These are phyloP conservation scores for Cercospora brassicicola DNA, from an alignment of 2,329 filamentous ascomycete genomes.

Conservation along the genomic window DNA sequence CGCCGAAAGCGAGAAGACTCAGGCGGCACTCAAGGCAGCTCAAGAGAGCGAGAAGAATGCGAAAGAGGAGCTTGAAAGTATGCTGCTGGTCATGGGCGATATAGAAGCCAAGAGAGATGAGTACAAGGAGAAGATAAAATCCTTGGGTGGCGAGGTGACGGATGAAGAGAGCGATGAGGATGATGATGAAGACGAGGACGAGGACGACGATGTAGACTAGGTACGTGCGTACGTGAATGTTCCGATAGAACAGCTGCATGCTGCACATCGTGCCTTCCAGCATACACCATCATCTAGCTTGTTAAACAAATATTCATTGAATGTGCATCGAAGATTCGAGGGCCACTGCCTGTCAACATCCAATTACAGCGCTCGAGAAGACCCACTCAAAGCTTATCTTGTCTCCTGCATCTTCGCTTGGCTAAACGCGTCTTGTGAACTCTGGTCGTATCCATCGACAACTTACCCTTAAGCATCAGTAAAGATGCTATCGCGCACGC, in stretches of 20 bases:
- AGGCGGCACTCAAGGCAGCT: slow-evolving; percentile 22
- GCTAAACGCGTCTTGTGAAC: background rate
- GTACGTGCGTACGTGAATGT: background rate
- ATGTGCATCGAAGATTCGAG: background rate
- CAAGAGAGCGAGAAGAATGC: slow-evolving; percentile 20
- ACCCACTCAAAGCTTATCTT: background rate
- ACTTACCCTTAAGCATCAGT: background rate
- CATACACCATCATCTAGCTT: background rate
- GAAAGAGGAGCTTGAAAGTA: slow-evolving; percentile 30
- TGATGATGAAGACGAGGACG: slow-evolving; percentile 32
- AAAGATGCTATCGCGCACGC: slow-evolving; percentile 20
- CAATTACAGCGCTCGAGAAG: background rate
- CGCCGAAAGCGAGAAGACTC: slow-evolving; percentile 15
- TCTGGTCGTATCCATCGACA: background rate
- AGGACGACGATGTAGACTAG: slow-evolving; percentile 23
- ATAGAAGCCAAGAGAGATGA: slow-evolving; percentile 47
- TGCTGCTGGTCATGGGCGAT: slow-evolving; percentile 50
- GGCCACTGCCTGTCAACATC: background rate
- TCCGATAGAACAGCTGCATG: too few relatives aligned
- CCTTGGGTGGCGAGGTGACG: slow-evolving; percentile 36
- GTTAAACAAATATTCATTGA: background rate
- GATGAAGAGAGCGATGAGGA: slow-evolving; percentile 36
- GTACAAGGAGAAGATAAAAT: slow-evolving; percentile 34
- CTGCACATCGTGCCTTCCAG: background rate
- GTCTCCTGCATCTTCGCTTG: background rate